Base-by-base conservation (phyloP, 148 eudicot genomes). In the Cornus controversa region DNA sequence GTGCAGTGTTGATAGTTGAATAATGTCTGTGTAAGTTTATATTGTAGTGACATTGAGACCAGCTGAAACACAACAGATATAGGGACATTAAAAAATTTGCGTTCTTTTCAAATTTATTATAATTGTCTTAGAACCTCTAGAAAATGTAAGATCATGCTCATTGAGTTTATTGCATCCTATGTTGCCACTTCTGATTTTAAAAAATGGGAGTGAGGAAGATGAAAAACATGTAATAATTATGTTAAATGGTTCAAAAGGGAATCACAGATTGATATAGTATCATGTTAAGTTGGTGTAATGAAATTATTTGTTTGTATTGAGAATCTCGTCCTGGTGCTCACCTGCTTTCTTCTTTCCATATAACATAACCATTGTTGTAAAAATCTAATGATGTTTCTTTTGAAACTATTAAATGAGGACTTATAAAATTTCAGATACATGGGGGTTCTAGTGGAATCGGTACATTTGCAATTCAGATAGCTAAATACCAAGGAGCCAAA, bases 401-500 rank as follows among this genome's bases (percentile, higher is more conserved):
- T 6, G 76, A 36, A 34, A 10, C 9, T 64, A 6, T 66, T 64
- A 45, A 63, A 57, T 42, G 37, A 65, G 42, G 16, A 28, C 8
- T 45, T 4, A 1, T 10, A 67, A 15, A 40, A 9, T 81, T 72
- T 71, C 84, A 88, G 99, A 72, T 95, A 78, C 99, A 95, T 80
- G 99, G 99, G n/a, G 99, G 96, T 53, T 95, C 99, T 75, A 93
- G 99, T 80, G 99, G 99, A 70, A 95, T 95, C 40, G 99, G 99
- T 25, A 95, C 99, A 50, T 95, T 95, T 82, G 97, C 97, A 3
- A 95, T 95, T 82, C 99, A 95, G 80, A 80, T 88, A 29, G 91
- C 91, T 63, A 86, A 86, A 82, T 80, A 80, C 82, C 29, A 18
- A 29, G 91, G 91, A 28, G 78, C 75, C 54, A 86, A 78, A 80